phyloP scores from a whole-genome alignment of 179 eudicot genomes.

The Beta lomatogona region DNA sequence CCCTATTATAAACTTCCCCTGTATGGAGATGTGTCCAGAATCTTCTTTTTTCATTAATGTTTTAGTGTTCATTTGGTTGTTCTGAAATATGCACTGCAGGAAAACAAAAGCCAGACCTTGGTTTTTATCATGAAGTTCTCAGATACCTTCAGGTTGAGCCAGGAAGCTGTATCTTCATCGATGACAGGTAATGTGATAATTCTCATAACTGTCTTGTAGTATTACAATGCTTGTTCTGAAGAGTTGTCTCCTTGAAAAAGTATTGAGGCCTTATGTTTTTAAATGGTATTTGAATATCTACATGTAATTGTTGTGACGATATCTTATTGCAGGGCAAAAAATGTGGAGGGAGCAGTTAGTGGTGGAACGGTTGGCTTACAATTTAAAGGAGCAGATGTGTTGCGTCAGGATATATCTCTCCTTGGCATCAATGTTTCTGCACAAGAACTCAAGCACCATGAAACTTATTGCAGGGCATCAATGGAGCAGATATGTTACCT shows the following conservation, averaged over 20 bases:
- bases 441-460: slow-evolving; percentile 11
- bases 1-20: neutral
- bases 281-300: no score
- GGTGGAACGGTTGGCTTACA: slow-evolving; percentile 73
- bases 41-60: no score
- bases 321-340: no score
- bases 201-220: neutral
- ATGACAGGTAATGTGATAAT: slow-evolving; percentile 61
- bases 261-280: neutral
- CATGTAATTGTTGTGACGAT: no score
- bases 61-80: no score
- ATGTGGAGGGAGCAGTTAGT: no score
- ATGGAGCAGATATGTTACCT: no score
- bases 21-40: no score
- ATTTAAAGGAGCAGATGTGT: slow-evolving; percentile 58
- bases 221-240: neutral
- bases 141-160: slow-evolving; percentile 61
- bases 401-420: slow-evolving; percentile 55
- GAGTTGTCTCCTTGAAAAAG: neutral
- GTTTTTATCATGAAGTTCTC: slow-evolving; percentile 62
- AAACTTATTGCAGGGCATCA: no score
- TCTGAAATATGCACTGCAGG: no score
- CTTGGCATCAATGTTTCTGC: slow-evolving; percentile 48
- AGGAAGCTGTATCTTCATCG: slow-evolving; percentile 71
- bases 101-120: no score